Percentiles rank a stretch among this genome's conserved stretches.
These are phyloP conservation scores for Phytophthora hibernalis DNA, from an alignment of 352 stramenopile genomes.

Conservation along the genomic window DNA sequence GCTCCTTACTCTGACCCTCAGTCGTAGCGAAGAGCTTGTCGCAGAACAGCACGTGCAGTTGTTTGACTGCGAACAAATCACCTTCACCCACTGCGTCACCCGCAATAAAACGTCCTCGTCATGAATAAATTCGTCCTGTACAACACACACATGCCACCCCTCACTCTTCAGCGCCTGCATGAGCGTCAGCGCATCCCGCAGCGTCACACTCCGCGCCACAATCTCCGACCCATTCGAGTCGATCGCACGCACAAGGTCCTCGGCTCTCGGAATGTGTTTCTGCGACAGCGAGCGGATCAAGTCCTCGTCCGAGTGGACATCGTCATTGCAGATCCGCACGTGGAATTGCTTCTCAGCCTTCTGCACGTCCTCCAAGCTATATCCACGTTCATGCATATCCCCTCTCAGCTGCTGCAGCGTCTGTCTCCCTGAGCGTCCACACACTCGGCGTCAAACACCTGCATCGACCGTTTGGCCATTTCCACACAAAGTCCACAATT, in stretches of 20 bases:
- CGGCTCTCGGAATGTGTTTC: slow-evolving; percentile 67
- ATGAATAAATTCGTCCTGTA: slow-evolving; percentile 74
- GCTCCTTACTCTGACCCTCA: slow-evolving; percentile 53
- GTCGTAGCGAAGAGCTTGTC: slow-evolving; percentile 64
- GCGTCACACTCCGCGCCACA: slow-evolving; percentile 56
- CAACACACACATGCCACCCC: slow-evolving; percentile 86
- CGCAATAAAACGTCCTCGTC: slow-evolving; percentile 72
- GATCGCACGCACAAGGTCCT: slow-evolving; percentile 73
- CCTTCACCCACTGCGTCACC: slow-evolving; percentile 82
- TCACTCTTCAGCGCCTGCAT: slow-evolving; percentile 83
- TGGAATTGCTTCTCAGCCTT: slow-evolving; percentile 77
- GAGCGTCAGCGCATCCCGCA: slow-evolving; percentile 69
- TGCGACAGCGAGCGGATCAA: slow-evolving; percentile 93
- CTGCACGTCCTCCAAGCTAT: slow-evolving; percentile 25
- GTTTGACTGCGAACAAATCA: slow-evolving; percentile 61
- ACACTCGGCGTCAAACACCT: slow-evolving; percentile 69
- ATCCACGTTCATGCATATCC: slow-evolving; percentile 23
- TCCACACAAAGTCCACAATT: slow-evolving; percentile 75
- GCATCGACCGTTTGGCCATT: slow-evolving; percentile 76
- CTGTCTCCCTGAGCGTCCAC: slow-evolving; percentile 61
- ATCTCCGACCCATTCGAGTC: slow-evolving; percentile 82
- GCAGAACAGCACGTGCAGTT: slow-evolving; percentile 74
- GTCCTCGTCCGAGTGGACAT: slow-evolving; percentile 98
- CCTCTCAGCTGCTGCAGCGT: slow-evolving; percentile 38
- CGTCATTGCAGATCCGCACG: slow-evolving; percentile 97